Evolutionary conservation across 2,329 filamentous ascomycete genomes (phyloP).

Genomic region (Penicillium sp.): DNA sequence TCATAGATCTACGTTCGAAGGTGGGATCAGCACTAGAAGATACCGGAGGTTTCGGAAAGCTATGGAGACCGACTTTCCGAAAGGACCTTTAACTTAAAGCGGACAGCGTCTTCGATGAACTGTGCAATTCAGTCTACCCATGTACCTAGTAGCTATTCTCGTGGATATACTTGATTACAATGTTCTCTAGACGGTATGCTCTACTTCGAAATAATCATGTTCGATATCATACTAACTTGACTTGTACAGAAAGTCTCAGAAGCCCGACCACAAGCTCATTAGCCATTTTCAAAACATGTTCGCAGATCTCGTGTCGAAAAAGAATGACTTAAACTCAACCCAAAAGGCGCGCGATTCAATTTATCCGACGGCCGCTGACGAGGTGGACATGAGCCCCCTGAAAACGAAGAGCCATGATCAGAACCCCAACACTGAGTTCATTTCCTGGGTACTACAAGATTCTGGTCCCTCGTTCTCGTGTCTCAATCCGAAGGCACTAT

Average conservation of each 20-base stretch:
- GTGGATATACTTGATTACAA: too few relatives aligned
- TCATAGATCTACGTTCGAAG: too few relatives aligned
- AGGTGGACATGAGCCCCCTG: background rate
- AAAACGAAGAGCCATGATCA: background rate
- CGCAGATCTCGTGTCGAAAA: background rate
- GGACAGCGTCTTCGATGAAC: too few relatives aligned
- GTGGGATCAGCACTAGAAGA: too few relatives aligned
- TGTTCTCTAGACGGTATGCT: too few relatives aligned
- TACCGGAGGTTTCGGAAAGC: too few relatives aligned
- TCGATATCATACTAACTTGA: background rate
- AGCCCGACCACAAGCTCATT: background rate
- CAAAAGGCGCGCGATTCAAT: background rate
- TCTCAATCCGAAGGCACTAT: background rate
- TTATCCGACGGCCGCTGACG: background rate
- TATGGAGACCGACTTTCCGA: too few relatives aligned
- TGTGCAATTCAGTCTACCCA: too few relatives aligned
- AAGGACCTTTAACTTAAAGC: too few relatives aligned
- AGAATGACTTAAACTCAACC: background rate
- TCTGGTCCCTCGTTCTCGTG: background rate
- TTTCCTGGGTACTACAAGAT: background rate
- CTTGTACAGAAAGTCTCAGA: background rate
- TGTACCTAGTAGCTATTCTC: too few relatives aligned
- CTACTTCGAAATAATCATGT: background rate
- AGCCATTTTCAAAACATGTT: background rate
- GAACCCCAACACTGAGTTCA: background rate